phyloP scores from a whole-genome alignment of 768 basidiomycete genomes.

The Epithele typhae region DNA sequence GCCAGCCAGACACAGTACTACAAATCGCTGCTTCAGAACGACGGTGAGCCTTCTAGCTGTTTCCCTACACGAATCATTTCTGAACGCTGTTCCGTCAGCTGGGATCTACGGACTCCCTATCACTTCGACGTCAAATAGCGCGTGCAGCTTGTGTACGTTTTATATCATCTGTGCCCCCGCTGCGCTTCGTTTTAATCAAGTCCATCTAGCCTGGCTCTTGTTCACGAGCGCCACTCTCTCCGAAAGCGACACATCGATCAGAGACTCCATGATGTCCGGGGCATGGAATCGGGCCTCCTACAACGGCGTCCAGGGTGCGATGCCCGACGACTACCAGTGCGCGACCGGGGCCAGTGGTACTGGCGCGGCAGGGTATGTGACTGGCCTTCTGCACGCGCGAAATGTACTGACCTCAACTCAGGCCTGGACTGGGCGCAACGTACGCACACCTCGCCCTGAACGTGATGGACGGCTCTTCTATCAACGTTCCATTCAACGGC shows the following conservation, averaged over 20 bases:
- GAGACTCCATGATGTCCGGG: conserved; percentile 3
- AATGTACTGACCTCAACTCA: neutral
- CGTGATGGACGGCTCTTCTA: neutral
- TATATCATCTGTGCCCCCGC: neutral
- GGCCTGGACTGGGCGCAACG: conserved; percentile 10
- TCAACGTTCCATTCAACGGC: too few species aligned
- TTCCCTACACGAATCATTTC: too few species aligned
- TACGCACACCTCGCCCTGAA: conserved; percentile 12
- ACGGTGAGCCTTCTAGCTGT: neutral
- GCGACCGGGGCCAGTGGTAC: neutral
- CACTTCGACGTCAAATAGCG: neutral
- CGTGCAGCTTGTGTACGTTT: conserved; percentile 2
- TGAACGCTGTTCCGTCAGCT: too few species aligned
- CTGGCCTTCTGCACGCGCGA: neutral
- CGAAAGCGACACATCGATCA: conserved; percentile 2
- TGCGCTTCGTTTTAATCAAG: too few species aligned
- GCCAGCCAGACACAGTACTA: conserved; percentile 7
- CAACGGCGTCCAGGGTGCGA: conserved; percentile 4
- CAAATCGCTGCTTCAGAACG: neutral
- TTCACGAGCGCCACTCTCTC: conserved; percentile 12
- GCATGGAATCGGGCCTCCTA: conserved; percentile 3
- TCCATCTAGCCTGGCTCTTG: conserved; percentile 9
- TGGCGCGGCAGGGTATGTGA: conserved; percentile 6
- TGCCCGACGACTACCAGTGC: conserved; percentile 5
- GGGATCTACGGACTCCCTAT: neutral